Evolutionary conservation across 2,329 filamentous ascomycete genomes (phyloP).

Genomic region (Fusarium coffeatum): DNA sequence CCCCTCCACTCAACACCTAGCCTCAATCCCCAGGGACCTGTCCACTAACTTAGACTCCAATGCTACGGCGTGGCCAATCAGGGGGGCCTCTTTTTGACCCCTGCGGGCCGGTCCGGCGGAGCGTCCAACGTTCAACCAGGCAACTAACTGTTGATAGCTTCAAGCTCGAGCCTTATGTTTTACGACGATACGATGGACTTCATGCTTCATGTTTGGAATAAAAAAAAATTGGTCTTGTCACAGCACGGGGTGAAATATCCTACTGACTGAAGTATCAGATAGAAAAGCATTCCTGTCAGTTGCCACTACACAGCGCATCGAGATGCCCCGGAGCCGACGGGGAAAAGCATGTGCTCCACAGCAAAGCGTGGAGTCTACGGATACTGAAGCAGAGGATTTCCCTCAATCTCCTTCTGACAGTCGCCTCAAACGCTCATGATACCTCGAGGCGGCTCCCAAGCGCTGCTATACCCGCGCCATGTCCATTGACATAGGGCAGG

Average conservation of each 20-base stretch:
- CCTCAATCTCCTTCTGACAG: slow-evolving; percentile 13
- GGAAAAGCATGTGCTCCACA: slow-evolving; percentile 9
- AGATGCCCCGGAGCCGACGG: not conserved
- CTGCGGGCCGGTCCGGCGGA: slow-evolving; percentile 45
- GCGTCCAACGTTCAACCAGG: slow-evolving; percentile 9
- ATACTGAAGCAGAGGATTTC: slow-evolving; percentile 2
- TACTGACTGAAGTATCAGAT: not conserved
- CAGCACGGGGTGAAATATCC: not conserved
- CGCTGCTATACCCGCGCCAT: slow-evolving; percentile 1
- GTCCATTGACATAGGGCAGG: slow-evolving; percentile 4
- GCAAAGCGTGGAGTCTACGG: slow-evolving; percentile 16
- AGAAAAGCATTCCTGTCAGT: not conserved
- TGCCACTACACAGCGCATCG: not conserved
- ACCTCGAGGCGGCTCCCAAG: not conserved
- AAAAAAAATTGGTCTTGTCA: not conserved
- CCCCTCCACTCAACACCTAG: slow-evolving; percentile 28
- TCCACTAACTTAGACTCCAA: slow-evolving; percentile 3
- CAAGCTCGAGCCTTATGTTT: not conserved
- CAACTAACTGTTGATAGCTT: slow-evolving; percentile 13
- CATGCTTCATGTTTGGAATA: slow-evolving; percentile 7
- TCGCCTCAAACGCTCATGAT: slow-evolving; percentile 15
- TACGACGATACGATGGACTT: not conserved
- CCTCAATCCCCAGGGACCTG: slow-evolving; percentile 17
- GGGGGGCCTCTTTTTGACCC: slow-evolving; percentile 6
- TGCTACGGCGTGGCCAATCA: slow-evolving; percentile 29